Evolutionary conservation across 306 rosid genomes (phyloP).

Genomic region (Pyrus communis): DNA sequence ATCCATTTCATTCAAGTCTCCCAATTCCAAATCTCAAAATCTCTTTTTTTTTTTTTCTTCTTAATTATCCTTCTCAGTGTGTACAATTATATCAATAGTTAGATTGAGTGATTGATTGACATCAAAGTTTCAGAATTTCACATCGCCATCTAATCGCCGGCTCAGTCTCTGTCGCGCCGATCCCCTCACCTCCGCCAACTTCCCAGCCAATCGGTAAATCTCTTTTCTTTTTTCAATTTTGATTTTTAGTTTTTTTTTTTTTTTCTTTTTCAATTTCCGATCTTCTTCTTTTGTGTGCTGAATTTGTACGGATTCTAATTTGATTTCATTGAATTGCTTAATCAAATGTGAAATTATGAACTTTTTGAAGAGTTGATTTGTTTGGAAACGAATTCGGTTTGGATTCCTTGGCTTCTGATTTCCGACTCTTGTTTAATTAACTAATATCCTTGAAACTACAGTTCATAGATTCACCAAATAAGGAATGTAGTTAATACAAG

Average conservation of each 20-base stretch:
- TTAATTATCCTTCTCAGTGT: neutral
- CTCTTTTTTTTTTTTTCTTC: neutral
- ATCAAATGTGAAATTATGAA: neutral
- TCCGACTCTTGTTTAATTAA: neutral
- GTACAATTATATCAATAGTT: neutral
- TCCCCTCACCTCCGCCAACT: neutral
- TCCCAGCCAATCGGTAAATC: conserved; percentile 10
- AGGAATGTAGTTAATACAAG: neutral
- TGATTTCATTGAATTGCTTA: neutral
- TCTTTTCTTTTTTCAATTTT: neutral
- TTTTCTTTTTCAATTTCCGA: neutral
- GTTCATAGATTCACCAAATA: neutral
- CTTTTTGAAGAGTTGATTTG: neutral
- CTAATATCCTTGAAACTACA: neutral
- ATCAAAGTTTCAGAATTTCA: neutral
- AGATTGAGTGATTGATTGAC: neutral
- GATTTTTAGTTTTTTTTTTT: neutral
- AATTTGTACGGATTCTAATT: neutral
- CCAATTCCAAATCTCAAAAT: neutral
- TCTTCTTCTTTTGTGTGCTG: neutral
- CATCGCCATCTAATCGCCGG: neutral
- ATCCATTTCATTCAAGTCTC: neutral
- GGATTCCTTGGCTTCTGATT: neutral
- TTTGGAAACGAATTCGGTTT: neutral
- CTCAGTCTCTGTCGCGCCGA: neutral